Percentiles rank a stretch among this genome's conserved stretches.
Evolutionary conservation across 1,284 basidiomycete species (phyloP).

Genomic region (Leccinum pachyderme): DNA sequence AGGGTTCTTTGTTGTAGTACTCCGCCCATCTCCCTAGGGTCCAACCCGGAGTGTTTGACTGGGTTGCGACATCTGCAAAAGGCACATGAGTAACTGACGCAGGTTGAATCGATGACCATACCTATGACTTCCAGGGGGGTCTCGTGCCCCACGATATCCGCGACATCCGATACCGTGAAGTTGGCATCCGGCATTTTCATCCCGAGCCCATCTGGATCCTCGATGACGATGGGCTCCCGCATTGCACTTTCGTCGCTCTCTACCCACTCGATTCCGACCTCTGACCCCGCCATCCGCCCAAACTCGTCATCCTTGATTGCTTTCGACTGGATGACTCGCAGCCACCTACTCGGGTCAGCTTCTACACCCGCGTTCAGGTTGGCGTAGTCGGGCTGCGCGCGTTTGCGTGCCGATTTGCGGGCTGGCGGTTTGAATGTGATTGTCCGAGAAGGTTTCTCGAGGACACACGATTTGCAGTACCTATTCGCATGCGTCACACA

Average conservation of each 20-base stretch:
- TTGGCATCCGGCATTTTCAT: constrained; percentile 78
- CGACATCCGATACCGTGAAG: constrained; percentile 78
- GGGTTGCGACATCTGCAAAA: constrained; percentile 73
- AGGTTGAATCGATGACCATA: constrained; percentile 35
- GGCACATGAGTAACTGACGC: constrained; percentile 5
- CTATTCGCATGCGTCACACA: constrained; percentile 37
- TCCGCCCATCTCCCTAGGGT: constrained; percentile 87
- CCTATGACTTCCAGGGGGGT: constrained; percentile 87
- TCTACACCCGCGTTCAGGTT: constrained; percentile 63
- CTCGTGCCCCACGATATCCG: constrained; percentile 74
- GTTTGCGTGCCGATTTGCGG: constrained; percentile 75
- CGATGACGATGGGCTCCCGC: constrained; percentile 75
- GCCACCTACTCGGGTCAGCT: constrained; percentile 66
- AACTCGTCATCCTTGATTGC: constrained; percentile 60
- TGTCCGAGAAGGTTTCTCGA: constrained; percentile 53
- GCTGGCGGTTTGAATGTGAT: constrained; percentile 75
- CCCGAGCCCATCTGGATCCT: constrained; percentile 72
- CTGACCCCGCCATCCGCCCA: constrained; percentile 60
- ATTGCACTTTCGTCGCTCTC: constrained; percentile 66
- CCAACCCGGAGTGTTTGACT: constrained; percentile 82
- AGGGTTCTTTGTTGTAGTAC: constrained; percentile 72
- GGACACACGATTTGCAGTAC: constrained; percentile 68
- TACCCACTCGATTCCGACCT: constrained; percentile 71
- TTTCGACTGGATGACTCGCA: constrained; percentile 65
- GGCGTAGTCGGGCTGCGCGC: constrained; percentile 71